Percentiles rank a stretch among this genome's conserved stretches.
These are phyloP conservation scores for Geopyxis carbonaria DNA, from an alignment of 495 filamentous ascomycete genomes.

Conservation along the genomic window DNA sequence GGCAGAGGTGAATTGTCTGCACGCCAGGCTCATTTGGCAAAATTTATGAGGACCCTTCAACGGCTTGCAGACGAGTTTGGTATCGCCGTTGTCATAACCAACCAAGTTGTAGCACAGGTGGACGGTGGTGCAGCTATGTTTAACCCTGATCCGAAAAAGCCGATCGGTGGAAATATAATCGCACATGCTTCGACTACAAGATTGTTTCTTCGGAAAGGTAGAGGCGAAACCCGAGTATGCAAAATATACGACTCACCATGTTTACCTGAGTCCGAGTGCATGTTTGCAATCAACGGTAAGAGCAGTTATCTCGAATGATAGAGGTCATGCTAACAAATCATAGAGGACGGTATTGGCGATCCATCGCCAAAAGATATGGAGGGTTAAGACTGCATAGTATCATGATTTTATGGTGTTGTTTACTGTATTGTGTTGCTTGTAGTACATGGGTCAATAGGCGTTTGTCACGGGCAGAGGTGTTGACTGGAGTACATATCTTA, in stretches of 20 bases:
- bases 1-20: slow-evolving; percentile 84
- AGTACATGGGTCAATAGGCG: too few relatives aligned
- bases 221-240: slow-evolving; percentile 87
- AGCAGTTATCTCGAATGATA: neutral
- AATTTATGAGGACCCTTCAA: slow-evolving; percentile 90
- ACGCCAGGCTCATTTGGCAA: slow-evolving; percentile 83
- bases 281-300: slow-evolving; percentile 70
- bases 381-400: too few relatives aligned
- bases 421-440: too few relatives aligned
- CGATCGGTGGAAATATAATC: slow-evolving; percentile 97
- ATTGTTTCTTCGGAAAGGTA: slow-evolving; percentile 81
- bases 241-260: slow-evolving; percentile 99
- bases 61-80: slow-evolving; percentile 93
- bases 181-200: slow-evolving; percentile 86
- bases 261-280: slow-evolving; percentile 84
- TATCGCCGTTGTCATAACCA: slow-evolving; percentile 96
- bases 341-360: slow-evolving; percentile 87
- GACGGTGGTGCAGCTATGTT: slow-evolving; percentile 96
- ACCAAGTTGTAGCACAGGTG: slow-evolving; percentile 95
- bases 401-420: too few relatives aligned
- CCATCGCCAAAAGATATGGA: slow-evolving; percentile 90
- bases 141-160: slow-evolving; percentile 97
- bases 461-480: too few relatives aligned
- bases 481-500: too few relatives aligned
- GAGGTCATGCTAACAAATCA: neutral